Evolutionary conservation across 2,329 filamentous ascomycete species (phyloP), one percentile per base, ranked within the genome.

Genomic region (Talaromyces rugulosus): DNA sequence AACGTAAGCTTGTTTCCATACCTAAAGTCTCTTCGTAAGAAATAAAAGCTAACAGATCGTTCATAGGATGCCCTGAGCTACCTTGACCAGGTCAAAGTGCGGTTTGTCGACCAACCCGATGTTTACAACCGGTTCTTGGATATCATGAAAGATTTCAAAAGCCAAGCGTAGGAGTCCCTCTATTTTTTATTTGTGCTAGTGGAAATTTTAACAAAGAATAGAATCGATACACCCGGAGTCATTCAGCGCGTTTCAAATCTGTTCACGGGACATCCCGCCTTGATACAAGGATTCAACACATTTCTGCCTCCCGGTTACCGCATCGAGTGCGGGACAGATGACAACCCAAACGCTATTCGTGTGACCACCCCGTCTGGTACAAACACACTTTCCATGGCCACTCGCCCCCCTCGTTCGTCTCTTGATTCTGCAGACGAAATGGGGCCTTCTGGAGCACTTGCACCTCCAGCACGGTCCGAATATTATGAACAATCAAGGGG

Each of bases 91-190:
- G 95, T 99, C 66, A 99, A 99, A 77, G 93, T 98, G 31, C 93
- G 96, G 72, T 99, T 99, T 69, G 90, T 92, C 64, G 94, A 98
- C 66, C 92, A 97, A 68, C 93, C 95, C 4, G 94, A 98, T 75
- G 95, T 99, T 0, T 99, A 99, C 72, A 98, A 98, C 71, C 85
- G 91, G 42, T 98, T 99, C 70, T 80, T 99, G 53, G 95, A 99
- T 69, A 99, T 99, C 56, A 99, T 99, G 95, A 99, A 99, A 73
- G 95, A 99, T 70, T 99, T 99, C 76, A 99, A 99, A 78, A 96
- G 92, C 70, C 94, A 96, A 78, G 92, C 93, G 86, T 93, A 81
- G 79, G 89, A 84, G 44, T 27, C 53, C 54, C 62, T 70, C 80
- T 30, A 30, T 61, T 51, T 40, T 18, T 47, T 30, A 18, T 31